These are phyloP conservation scores for Rutstroemia sp. DNA, from an alignment of 2,329 filamentous ascomycete species.

Conservation along the genomic window DNA sequence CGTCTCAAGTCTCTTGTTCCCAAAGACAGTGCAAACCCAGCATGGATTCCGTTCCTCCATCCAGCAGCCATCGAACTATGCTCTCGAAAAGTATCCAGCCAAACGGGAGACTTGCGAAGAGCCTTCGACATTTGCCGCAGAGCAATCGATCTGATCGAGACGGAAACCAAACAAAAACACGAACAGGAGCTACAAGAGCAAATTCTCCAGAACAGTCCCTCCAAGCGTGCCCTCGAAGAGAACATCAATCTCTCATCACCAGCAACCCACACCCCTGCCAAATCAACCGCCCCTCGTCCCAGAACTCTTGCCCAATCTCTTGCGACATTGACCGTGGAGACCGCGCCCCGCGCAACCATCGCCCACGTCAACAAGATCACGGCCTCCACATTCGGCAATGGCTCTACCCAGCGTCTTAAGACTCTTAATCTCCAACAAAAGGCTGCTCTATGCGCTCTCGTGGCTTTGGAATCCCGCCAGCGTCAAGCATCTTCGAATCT, in stretches of 20 bases:
- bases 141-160: slow-evolving; percentile 82
- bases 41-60: slow-evolving; percentile 80
- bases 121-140: slow-evolving; percentile 91
- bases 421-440: slow-evolving; percentile 94
- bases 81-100: slow-evolving; percentile 87
- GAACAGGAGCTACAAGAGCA: slow-evolving; percentile 53
- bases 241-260: slow-evolving; percentile 68
- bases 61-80: slow-evolving; percentile 91
- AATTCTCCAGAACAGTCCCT: slow-evolving; percentile 53
- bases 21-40: slow-evolving; percentile 41
- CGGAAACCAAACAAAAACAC: slow-evolving; percentile 70
- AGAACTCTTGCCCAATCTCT: slow-evolving; percentile 42
- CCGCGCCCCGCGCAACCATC: slow-evolving; percentile 81
- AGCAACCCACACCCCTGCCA: slow-evolving; percentile 32
- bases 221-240: slow-evolving; percentile 71
- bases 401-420: slow-evolving; percentile 74
- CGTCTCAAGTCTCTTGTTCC: slow-evolving; percentile 72
- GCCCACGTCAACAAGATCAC: slow-evolving; percentile 89
- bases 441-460: slow-evolving; percentile 80
- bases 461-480: slow-evolving; percentile 76
- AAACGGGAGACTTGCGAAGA: slow-evolving; percentile 90
- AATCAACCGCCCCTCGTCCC: slow-evolving; percentile 17
- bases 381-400: slow-evolving; percentile 82
- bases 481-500: slow-evolving; percentile 41
- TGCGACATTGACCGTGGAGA: slow-evolving; percentile 60